Evolutionary conservation across 1,139 yeast genomes (phyloP), one percentile per base, ranked within the genome.

Genomic region (Suhomyces taliae): DNA sequence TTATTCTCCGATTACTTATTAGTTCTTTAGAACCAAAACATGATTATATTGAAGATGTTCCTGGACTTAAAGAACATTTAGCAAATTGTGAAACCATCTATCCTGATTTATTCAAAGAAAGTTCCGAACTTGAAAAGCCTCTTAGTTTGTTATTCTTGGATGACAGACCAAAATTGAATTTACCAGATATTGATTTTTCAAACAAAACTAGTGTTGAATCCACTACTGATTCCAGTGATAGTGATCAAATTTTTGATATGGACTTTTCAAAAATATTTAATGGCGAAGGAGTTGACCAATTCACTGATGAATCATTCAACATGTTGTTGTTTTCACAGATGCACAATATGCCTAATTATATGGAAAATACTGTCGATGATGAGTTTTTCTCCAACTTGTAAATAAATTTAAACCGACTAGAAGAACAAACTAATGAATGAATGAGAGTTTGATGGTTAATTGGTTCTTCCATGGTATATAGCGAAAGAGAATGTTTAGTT

Each of bases 1-100:
- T 65, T 4, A 46, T 64, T 14, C 51, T 67, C 15, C 51, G 58
- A 37, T 43, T 65, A 1, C 44, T 66, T 32, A 38, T 64, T 5
- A 52, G 53, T 27, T 49, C 55, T 2, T 40, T 46, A 8, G 57
- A 52, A 11, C 31, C 48, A 2, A 45, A 48, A 1, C 42, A 44
- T 14, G 51, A 60, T 37, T 57, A 56, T 12, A 38, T 48, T 12
- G 45, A 47, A 10, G 49, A 44, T 15, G 43, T 54, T 7, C 53
- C 55, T 8, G 56, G 59, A 6, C 53, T 66, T 15, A 29, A 31
- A 3, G 54, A 53, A 4, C 65, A 61, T 44, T 55, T 66, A 40
- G 40, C 44, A 8, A 48, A 53, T 2, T 49, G 60, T 26, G 56
- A 51, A 34, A 39, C 37, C 5, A 49, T 60, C 6, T 64, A 53